These are phyloP conservation scores for Neophaeococcomyces aloes DNA, from an alignment of 2,329 filamentous ascomycete genomes.

Conservation along the genomic window DNA sequence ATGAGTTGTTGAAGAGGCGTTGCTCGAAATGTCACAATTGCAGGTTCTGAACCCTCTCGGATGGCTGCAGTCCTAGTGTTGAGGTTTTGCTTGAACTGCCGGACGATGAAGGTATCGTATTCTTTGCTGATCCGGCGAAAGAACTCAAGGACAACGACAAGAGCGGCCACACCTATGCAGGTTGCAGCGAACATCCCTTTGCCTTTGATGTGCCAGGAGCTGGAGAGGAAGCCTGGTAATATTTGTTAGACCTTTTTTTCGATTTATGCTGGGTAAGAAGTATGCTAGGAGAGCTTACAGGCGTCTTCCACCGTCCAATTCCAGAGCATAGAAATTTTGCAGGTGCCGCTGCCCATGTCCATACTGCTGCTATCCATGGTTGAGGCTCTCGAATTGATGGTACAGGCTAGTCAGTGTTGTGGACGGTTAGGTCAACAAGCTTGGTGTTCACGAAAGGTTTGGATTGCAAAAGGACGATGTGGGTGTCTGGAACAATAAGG, in stretches of 20 bases:
- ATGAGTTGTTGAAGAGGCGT: constrained; percentile 18
- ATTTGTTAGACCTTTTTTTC: too few species aligned
- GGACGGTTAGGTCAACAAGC: too few species aligned
- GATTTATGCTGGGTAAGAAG: constrained; percentile 57
- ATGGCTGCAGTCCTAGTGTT: background rate
- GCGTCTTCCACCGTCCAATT: constrained; percentile 60
- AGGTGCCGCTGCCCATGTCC: constrained; percentile 12
- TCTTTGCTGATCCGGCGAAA: constrained; percentile 61
- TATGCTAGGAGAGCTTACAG: constrained; percentile 47
- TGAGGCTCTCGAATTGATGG: too few species aligned
- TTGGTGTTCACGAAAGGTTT: too few species aligned
- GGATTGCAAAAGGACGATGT: too few species aligned
- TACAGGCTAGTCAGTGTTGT: too few species aligned
- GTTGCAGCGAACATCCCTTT: constrained; percentile 65
- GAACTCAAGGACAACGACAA: constrained; percentile 61
- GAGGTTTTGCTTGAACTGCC: constrained; percentile 18
- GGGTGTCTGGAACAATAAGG: too few species aligned
- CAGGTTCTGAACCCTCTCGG: constrained; percentile 6
- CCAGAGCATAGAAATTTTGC: constrained; percentile 51
- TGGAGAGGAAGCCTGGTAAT: constrained; percentile 57
- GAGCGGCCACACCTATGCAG: constrained; percentile 66
- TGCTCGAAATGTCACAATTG: constrained; percentile 13
- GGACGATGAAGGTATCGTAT: constrained; percentile 52
- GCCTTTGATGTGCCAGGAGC: constrained; percentile 59
- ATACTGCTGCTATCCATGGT: background rate